These are phyloP conservation scores for Aspergillus fructus DNA, from an alignment of 2,329 filamentous ascomycete genomes.

Conservation along the genomic window DNA sequence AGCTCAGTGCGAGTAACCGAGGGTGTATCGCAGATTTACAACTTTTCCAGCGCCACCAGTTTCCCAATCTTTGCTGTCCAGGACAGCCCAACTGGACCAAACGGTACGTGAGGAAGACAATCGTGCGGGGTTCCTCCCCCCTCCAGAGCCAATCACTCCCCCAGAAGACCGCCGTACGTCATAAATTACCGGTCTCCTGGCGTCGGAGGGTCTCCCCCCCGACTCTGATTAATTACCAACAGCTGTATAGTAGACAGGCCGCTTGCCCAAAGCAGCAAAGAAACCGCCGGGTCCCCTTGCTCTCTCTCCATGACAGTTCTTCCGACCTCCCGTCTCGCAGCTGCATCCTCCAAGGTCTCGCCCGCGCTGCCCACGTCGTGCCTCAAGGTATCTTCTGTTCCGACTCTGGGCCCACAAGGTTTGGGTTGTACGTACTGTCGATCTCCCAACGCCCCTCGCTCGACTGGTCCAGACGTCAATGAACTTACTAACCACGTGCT, in stretches of 20 bases:
- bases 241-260: no score
- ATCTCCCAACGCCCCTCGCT: neutral
- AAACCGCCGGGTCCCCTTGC: no score
- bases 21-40: neutral
- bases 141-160: neutral
- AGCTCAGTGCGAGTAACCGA: neutral
- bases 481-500: neutral
- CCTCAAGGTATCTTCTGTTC: neutral
- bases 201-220: neutral
- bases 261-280: no score
- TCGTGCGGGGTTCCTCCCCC: neutral
- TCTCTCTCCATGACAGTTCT: no score
- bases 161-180: neutral
- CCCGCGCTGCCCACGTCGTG: no score
- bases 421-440: neutral
- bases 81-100: no score
- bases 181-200: neutral
- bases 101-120: neutral
- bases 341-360: no score
- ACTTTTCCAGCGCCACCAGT: neutral
- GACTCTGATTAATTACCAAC: no score
- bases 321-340: no score
- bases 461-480: neutral
- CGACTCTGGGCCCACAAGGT: neutral
- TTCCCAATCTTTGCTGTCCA: no score